Base-by-base conservation (phyloP, 208 protist genomes). In the Leptomonas pyrrhocoris region DNA sequence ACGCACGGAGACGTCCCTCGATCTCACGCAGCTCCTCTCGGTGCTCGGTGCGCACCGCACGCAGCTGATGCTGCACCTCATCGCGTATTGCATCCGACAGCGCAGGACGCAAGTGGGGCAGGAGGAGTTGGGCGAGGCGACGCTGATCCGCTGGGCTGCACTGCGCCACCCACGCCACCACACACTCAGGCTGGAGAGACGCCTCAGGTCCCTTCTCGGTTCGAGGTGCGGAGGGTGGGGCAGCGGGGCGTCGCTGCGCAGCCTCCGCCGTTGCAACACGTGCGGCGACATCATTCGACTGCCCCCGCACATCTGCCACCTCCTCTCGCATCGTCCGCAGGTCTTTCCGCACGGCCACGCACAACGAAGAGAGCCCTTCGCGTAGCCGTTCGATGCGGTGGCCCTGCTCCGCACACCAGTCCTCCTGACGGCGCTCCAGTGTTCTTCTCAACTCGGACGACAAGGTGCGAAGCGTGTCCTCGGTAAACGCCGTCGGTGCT, bases 261-360 rank as follows among this genome's bases (percentile, higher is more conserved):
- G 15, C 16, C 8, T 51, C 19, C 27, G 48, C 27, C 40, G 68
- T 31, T 28, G 38, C 30, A 6, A 65, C 38, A 6, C 27, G 53
- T 11, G n/a, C 16, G 19, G 48, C 42, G 25, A 40, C 23, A 0
- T 40, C 42, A 8, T 23, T 51, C 8, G 42, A 42, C 34, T 60
- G 60, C 18, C 7, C 34, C 6, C 60, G 57, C 38, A 58, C 36
- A 5, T 43, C 25, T 5, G 27, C 40, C 23, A 80, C 56, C 21
- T 68, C 74, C 3, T 71, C 71, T 1, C 64, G 61, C 56, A 85
- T 55, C 63, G 57, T 74, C 16, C 81, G 79, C 21, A 95, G 65
- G 57, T 95, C 87, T 40, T 86, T 79, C 36, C 77, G 75, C 38
- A 95, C 87, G 18, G 84, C 87, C 3, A 60, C 53, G 59, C 90